Evolutionary conservation across 345 rosid species (phyloP).

Genomic region (Melaleuca alternifolia): DNA sequence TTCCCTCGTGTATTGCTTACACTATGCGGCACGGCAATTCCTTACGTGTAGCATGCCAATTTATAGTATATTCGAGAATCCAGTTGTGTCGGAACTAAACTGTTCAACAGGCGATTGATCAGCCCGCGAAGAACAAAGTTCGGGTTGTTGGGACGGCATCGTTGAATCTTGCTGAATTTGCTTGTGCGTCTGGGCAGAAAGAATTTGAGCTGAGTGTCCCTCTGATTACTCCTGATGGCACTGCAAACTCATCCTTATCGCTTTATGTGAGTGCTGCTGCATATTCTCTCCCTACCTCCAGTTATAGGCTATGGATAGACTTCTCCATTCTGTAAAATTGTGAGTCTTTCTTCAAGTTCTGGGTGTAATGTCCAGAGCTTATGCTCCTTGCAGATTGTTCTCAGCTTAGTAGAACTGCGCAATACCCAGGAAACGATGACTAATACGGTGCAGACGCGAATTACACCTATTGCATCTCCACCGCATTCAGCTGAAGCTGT

Average conservation of each 20-base stretch:
- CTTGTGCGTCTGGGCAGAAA: constrained; percentile 31
- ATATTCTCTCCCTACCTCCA: not conserved
- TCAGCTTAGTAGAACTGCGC: constrained; percentile 56
- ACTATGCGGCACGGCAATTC: too few species aligned
- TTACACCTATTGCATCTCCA: constrained; percentile 48
- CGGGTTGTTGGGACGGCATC: constrained; percentile 41
- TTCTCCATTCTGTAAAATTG: not conserved
- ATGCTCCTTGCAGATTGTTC: constrained; percentile 41
- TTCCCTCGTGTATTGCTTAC: too few species aligned
- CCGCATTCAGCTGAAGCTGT: constrained; percentile 39
- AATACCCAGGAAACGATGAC: constrained; percentile 29
- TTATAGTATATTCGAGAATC: not conserved
- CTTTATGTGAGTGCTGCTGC: constrained; percentile 44
- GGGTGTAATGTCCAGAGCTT: not conserved
- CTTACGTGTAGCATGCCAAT: not conserved
- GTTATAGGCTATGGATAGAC: not conserved
- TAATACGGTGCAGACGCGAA: constrained; percentile 38
- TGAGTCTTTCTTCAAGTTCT: not conserved
- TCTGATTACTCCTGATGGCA: constrained; percentile 20
- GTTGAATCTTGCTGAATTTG: constrained; percentile 62
- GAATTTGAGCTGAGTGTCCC: constrained; percentile 47
- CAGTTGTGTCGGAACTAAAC: not conserved
- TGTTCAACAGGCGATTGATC: constrained; percentile 1
- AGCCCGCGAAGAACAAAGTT: constrained; percentile 39
- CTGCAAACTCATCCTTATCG: constrained; percentile 27